Percentiles rank a stretch among this genome's conserved stretches.
Conservation (phyloP, 768 basidiomycete genomes). For the Pseudohyphozyma bogoriensis region DNA sequence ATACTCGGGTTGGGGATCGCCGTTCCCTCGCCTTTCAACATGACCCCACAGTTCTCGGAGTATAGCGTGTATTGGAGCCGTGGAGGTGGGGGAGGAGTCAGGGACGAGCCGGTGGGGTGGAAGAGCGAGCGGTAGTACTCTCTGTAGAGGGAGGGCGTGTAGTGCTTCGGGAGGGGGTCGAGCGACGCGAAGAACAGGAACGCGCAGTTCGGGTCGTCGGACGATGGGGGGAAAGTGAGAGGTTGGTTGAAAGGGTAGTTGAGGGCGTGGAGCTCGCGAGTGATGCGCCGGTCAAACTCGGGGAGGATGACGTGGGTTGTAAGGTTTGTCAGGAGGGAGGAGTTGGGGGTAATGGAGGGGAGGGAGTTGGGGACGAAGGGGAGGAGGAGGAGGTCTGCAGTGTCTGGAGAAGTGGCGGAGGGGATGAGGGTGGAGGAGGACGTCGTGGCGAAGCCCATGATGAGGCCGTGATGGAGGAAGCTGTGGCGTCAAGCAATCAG, state of each 20-base stretch:
- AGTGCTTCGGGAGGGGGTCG: constrained; percentile 9
- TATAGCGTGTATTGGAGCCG: constrained; percentile 21
- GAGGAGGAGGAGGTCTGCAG: neutral
- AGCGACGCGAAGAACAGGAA: constrained; percentile 31
- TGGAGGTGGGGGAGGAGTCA: constrained; percentile 3
- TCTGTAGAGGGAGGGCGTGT: constrained; percentile 5
- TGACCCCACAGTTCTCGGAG: constrained; percentile 28
- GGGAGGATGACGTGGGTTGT: constrained; percentile 10
- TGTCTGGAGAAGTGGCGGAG: too few species aligned
- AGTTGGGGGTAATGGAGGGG: neutral
- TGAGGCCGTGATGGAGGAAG: constrained; percentile 23
- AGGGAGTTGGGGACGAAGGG: constrained; percentile 7
- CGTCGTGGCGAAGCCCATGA: constrained; percentile 28
- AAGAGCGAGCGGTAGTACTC: constrained; percentile 28
- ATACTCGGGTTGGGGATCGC: constrained; percentile 14
- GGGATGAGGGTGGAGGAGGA: constrained; percentile 3
- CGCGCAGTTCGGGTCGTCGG: constrained; percentile 16
- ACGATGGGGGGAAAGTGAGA: neutral
- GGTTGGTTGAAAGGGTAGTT: neutral
- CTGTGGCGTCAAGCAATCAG: constrained; percentile 5
- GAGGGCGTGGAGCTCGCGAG: neutral
- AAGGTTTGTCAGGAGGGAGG: neutral
- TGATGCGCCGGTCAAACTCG: constrained; percentile 15
- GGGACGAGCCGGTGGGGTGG: constrained; percentile 19
- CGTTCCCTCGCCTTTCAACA: constrained; percentile 17